Evolutionary conservation across 2,329 filamentous ascomycete genomes (phyloP).

Genomic region (Torrubiella hemipterigena): DNA sequence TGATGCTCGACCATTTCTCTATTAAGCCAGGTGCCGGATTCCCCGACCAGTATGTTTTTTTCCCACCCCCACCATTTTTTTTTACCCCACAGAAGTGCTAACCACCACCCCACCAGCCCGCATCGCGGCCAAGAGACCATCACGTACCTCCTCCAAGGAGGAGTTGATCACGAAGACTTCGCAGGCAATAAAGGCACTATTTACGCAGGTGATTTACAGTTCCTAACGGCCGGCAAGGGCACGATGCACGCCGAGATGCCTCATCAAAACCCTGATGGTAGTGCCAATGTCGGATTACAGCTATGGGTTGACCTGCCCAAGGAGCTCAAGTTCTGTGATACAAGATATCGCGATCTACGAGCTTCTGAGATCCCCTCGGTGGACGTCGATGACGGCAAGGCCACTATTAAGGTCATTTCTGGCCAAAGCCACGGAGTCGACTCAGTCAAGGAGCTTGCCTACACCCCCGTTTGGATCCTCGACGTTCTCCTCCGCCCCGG

Average conservation of each 20-base stretch:
- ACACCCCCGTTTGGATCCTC: slow-evolving; percentile 94
- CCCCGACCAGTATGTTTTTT: slow-evolving; percentile 55
- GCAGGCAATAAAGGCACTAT: slow-evolving; percentile 78
- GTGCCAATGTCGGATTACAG: slow-evolving; percentile 76
- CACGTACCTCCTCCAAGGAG: slow-evolving; percentile 79
- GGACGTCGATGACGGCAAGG: slow-evolving; percentile 59
- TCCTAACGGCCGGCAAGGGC: slow-evolving; percentile 89
- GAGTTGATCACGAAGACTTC: slow-evolving; percentile 86
- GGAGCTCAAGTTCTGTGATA: slow-evolving; percentile 76
- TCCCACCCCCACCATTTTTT: not conserved
- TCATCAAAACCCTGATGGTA: slow-evolving; percentile 61
- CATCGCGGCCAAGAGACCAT: slow-evolving; percentile 76
- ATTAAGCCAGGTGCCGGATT: slow-evolving; percentile 75
- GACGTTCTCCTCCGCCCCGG: slow-evolving; percentile 74
- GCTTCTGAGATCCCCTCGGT: slow-evolving; percentile 68
- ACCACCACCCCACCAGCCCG: slow-evolving; percentile 22
- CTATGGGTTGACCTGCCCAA: slow-evolving; percentile 88
- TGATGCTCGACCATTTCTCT: slow-evolving; percentile 92
- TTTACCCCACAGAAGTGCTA: not conserved
- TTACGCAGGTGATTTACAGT: slow-evolving; percentile 79
- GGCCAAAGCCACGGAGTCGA: slow-evolving; percentile 77
- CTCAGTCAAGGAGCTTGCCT: slow-evolving; percentile 78
- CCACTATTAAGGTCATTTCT: slow-evolving; percentile 80
- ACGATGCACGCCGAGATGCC: slow-evolving; percentile 98
- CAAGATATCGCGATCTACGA: slow-evolving; percentile 77